Evolutionary conservation across 2,329 filamentous ascomycete genomes (phyloP).

Genomic region (Hypoxylon sp.): DNA sequence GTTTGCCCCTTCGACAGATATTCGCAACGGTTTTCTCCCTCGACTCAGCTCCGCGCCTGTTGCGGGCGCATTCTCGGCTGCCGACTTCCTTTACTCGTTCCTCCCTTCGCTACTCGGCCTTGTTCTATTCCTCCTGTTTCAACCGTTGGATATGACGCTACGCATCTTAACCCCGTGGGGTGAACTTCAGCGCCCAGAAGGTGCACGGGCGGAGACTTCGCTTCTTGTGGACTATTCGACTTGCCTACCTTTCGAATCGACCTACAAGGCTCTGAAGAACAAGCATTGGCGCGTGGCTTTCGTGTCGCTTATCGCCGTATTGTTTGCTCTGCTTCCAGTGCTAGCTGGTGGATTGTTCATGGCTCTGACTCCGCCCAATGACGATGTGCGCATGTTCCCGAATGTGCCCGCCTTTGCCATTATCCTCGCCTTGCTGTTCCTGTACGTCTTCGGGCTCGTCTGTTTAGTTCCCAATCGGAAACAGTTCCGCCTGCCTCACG

Average conservation of each 20-base stretch:
- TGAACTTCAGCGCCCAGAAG: constrained; percentile 69
- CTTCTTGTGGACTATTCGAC: constrained; percentile 80
- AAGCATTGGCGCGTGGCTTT: constrained; percentile 76
- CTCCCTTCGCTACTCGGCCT: constrained; percentile 78
- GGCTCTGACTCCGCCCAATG: constrained; percentile 72
- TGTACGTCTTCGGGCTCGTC: constrained; percentile 77
- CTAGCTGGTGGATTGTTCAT: constrained; percentile 80
- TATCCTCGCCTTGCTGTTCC: constrained; percentile 77
- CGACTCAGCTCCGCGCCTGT: constrained; percentile 73
- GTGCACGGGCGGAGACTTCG: constrained; percentile 72
- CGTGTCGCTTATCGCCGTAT: constrained; percentile 70
- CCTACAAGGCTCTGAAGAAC: constrained; percentile 70
- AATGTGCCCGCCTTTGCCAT: constrained; percentile 81
- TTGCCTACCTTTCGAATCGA: constrained; percentile 73
- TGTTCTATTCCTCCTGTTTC: constrained; percentile 76
- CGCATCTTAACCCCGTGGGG: constrained; percentile 79
- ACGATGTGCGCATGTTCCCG: constrained; percentile 76
- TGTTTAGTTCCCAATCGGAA: constrained; percentile 73
- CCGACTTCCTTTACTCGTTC: constrained; percentile 90
- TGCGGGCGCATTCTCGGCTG: constrained; percentile 79
- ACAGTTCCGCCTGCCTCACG: constrained; percentile 78
- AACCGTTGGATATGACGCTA: constrained; percentile 75
- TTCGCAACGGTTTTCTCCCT: constrained; percentile 80
- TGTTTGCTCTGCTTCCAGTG: constrained; percentile 75
- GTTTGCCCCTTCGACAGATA: constrained; percentile 77